phyloP scores from a whole-genome alignment of 2,329 filamentous ascomycete genomes.

The Cylindrodendrum hubeiense region DNA sequence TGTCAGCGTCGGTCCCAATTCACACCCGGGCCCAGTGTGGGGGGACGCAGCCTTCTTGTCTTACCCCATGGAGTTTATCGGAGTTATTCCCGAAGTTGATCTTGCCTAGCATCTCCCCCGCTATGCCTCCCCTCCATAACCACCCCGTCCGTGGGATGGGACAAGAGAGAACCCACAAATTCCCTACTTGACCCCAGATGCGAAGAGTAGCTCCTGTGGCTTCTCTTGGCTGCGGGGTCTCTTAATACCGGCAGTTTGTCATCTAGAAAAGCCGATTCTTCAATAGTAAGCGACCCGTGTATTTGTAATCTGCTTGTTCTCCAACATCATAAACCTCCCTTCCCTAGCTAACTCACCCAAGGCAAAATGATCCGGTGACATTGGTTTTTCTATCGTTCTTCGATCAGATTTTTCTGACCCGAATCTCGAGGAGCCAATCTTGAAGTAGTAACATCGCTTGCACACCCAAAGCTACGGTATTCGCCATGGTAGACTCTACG shows the following conservation, averaged over 20 bases:
- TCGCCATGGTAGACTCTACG: background rate
- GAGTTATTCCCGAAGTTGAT: constrained; percentile 4
- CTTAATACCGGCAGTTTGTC: constrained; percentile 7
- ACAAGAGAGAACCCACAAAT: constrained; percentile 14
- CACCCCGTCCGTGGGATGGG: background rate
- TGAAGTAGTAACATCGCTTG: background rate
- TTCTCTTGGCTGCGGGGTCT: background rate
- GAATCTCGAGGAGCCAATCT: background rate
- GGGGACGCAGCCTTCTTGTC: background rate
- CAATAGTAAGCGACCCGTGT: background rate
- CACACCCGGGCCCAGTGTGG: background rate
- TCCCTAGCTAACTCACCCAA: background rate
- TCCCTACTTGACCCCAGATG: background rate
- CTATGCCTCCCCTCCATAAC: constrained; percentile 4
- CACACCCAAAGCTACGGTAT: background rate
- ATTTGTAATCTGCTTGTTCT: constrained; percentile 18
- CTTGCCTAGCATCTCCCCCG: constrained; percentile 2
- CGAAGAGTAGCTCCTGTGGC: constrained; percentile 7
- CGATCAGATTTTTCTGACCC: background rate
- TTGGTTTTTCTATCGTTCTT: background rate
- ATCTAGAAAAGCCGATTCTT: background rate
- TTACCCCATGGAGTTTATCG: constrained; percentile 9
- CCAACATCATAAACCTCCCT: background rate
- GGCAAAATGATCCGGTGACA: background rate
- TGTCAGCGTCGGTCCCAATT: background rate